Conservation (phyloP, 2,329 filamentous ascomycete genomes). For the Penicillium sp. region DNA sequence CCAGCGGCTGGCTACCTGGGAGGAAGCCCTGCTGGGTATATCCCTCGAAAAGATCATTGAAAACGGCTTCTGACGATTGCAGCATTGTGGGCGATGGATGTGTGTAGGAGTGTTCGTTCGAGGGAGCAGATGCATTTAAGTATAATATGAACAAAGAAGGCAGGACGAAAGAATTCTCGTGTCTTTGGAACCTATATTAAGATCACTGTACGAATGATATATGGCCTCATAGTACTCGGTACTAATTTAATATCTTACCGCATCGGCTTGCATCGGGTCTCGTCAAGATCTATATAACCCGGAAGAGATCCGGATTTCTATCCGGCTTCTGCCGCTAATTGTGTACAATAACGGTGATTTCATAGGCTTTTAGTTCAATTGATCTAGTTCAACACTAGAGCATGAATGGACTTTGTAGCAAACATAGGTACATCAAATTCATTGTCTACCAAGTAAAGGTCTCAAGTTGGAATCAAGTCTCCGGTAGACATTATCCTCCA, state of each 20-base stretch:
- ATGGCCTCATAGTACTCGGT: not conserved
- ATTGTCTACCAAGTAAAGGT: too few relatives aligned
- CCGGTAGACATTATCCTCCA: too few relatives aligned
- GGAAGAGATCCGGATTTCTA: conserved; percentile 20
- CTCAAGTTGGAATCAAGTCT: too few relatives aligned
- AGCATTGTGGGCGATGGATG: conserved; percentile 24
- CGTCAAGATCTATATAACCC: conserved; percentile 22
- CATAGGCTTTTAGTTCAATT: too few relatives aligned
- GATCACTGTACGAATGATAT: not conserved
- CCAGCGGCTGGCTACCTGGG: conserved; percentile 70
- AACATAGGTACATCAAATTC: too few relatives aligned
- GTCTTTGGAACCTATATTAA: not conserved
- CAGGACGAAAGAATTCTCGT: not conserved
- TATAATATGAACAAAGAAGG: not conserved
- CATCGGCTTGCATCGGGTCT: conserved; percentile 19
- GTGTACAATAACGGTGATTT: too few relatives aligned
- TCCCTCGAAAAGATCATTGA: conserved; percentile 65
- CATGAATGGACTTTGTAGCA: too few relatives aligned
- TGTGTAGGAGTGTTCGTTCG: not conserved
- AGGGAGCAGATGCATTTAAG: not conserved
- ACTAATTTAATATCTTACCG: not conserved
- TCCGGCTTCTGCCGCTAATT: conserved; percentile 15
- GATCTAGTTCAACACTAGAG: too few relatives aligned
- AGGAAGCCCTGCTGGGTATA: conserved; percentile 81
- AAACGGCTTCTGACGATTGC: conserved; percentile 32